Conservation (phyloP, 2,329 filamentous ascomycete species). For the Stagonosporopsis vannaccii region DNA sequence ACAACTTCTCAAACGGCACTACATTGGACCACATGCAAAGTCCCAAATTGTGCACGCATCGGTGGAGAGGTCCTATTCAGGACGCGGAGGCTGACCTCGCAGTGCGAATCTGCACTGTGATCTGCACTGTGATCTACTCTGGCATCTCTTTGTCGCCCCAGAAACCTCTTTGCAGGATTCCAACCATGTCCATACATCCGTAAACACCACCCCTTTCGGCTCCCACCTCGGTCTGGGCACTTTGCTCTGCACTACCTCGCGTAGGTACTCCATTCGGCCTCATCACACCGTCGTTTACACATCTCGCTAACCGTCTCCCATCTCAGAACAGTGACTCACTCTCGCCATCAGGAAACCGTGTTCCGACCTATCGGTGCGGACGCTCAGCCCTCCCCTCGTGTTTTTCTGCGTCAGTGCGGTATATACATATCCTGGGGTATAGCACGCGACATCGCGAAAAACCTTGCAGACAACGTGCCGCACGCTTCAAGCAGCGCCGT, state of each 20-base stretch:
- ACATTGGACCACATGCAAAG: background rate
- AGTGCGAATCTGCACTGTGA: background rate
- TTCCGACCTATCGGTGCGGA: background rate
- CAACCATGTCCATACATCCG: background rate
- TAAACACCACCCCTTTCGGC: background rate
- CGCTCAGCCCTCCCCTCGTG: background rate
- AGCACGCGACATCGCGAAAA: constrained; percentile 5
- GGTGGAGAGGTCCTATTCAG: background rate
- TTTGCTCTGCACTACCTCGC: constrained; percentile 5
- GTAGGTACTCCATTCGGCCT: background rate
- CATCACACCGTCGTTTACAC: background rate
- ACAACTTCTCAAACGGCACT: background rate
- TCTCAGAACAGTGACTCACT: background rate
- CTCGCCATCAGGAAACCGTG: background rate
- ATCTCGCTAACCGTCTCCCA: background rate
- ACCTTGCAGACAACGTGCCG: constrained; percentile 5
- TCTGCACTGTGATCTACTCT: background rate
- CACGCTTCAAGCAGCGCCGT: background rate
- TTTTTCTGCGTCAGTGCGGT: background rate
- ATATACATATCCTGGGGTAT: constrained; percentile 15
- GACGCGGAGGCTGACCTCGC: background rate
- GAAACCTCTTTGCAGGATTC: background rate
- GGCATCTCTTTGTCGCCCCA: background rate
- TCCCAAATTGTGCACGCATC: background rate
- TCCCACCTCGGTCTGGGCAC: background rate